Percentiles rank a stretch among this genome's conserved stretches.
phyloP scores from a whole-genome alignment of 2,329 filamentous ascomycete species.

The Venturia aucupariae region DNA sequence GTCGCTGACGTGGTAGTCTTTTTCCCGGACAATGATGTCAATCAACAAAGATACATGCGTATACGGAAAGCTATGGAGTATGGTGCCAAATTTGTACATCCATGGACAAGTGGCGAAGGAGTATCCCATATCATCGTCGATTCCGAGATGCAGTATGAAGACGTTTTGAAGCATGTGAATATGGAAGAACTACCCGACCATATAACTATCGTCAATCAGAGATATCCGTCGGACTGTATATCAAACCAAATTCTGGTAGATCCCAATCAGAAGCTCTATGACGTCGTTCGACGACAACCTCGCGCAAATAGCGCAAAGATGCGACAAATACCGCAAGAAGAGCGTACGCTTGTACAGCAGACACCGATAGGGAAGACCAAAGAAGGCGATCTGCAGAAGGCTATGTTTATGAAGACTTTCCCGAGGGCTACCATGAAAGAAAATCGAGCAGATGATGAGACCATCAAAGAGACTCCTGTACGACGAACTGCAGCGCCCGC shows the following conservation, averaged over 20 bases:
- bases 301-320: neutral
- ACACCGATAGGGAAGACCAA: neutral
- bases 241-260: slow-evolving; percentile 44
- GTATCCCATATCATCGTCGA: slow-evolving; percentile 80
- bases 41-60: slow-evolving; percentile 55
- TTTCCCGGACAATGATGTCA: slow-evolving; percentile 69
- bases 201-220: slow-evolving; percentile 56
- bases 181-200: slow-evolving; percentile 38
- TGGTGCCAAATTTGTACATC: slow-evolving; percentile 62
- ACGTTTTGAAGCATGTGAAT: slow-evolving; percentile 52
- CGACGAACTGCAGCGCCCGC: neutral
- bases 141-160: slow-evolving; percentile 51
- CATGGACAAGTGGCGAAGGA: slow-evolving; percentile 34
- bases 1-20: slow-evolving; percentile 36
- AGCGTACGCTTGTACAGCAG: neutral
- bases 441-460: neutral
- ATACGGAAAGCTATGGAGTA: slow-evolving; percentile 67
- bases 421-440: neutral
- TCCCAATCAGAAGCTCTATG: neutral
- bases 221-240: slow-evolving; percentile 62
- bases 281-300: slow-evolving; percentile 5
- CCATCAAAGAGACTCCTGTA: neutral
- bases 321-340: neutral
- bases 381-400: neutral
- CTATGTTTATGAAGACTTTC: neutral